Percentiles rank a stretch among this genome's conserved stretches.
phyloP scores from a whole-genome alignment of 2,329 filamentous ascomycete genomes.

The Chlorencoelia australis region DNA sequence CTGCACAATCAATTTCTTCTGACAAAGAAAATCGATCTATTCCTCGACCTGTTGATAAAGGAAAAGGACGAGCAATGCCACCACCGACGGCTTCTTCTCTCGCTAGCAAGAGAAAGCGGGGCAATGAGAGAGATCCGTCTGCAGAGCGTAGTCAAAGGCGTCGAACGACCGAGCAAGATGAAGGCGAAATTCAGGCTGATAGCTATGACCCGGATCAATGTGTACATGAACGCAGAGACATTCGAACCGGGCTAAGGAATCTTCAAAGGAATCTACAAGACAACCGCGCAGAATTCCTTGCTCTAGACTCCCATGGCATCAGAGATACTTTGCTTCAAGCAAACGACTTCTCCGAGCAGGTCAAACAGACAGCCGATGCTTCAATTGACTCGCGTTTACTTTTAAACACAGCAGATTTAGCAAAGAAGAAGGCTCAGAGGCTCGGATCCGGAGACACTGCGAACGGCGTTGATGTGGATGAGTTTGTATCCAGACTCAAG shows the following conservation, averaged over 20 bases:
- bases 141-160: conserved; percentile 18
- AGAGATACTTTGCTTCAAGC: conserved; percentile 55
- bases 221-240: conserved; percentile 56
- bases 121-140: conserved; percentile 11
- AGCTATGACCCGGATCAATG: conserved; percentile 79
- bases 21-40: conserved; percentile 38
- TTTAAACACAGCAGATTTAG: conserved; percentile 69
- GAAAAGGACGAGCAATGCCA: conserved; percentile 32
- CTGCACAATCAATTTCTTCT: conserved; percentile 30
- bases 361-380: conserved; percentile 84
- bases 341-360: conserved; percentile 53
- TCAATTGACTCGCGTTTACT: conserved; percentile 83
- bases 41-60: conserved; percentile 30
- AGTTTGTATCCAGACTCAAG: conserved; percentile 85
- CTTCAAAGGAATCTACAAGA: conserved; percentile 52
- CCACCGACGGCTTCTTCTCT: conserved; percentile 16
- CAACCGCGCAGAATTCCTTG: conserved; percentile 61
- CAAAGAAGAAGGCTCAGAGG: conserved; percentile 66
- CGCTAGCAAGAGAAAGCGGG: conserved; percentile 19
- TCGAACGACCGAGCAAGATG: conserved; percentile 24
- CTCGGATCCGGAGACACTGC: conserved; percentile 63
- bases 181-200: conserved; percentile 28
- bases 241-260: conserved; percentile 61
- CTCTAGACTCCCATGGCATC: conserved; percentile 54
- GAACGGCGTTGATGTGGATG: conserved; percentile 76